Percentiles rank a stretch among this genome's conserved stretches.
Evolutionary conservation across 1,284 basidiomycete genomes (phyloP).

Genomic region (Apiotrichum porosum): DNA sequence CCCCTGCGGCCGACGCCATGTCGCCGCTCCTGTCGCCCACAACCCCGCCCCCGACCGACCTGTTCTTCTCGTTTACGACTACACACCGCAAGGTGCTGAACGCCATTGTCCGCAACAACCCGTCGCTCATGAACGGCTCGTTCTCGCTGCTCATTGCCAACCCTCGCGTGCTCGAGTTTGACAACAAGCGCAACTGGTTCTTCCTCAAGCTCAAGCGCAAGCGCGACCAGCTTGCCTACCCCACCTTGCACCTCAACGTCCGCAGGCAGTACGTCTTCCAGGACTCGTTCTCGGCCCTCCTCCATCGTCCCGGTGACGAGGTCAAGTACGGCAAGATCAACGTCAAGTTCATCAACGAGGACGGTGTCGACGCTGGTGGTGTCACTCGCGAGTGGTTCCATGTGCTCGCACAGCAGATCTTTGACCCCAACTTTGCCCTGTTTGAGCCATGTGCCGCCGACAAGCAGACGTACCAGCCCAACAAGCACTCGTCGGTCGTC

Average conservation of each 20-base stretch:
- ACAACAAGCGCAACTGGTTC: constrained; percentile 99
- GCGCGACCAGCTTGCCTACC: constrained; percentile 64
- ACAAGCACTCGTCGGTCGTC: constrained; percentile 76
- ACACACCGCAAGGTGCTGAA: constrained; percentile 92
- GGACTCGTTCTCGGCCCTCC: constrained; percentile 90
- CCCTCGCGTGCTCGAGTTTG: constrained; percentile 94
- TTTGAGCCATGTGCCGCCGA: constrained; percentile 97
- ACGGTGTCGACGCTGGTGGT: constrained; percentile 97
- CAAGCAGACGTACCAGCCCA: constrained; percentile 90
- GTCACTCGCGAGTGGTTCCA: constrained; percentile 99
- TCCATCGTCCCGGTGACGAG: constrained; percentile 86
- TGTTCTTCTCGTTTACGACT: constrained; percentile 92
- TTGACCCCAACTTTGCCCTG: constrained; percentile 92
- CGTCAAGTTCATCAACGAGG: constrained; percentile 94
- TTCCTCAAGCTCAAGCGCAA: constrained; percentile 91
- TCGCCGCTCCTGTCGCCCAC: constrained; percentile 54
- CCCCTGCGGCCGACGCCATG: constrained; percentile 37
- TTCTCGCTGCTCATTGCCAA: constrained; percentile 96
- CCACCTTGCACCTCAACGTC: constrained; percentile 84
- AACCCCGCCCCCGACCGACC: constrained; percentile 63
- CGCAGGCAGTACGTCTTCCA: constrained; percentile 92
- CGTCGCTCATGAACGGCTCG: constrained; percentile 94
- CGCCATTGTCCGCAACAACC: constrained; percentile 96
- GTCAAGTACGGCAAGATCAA: constrained; percentile 98
- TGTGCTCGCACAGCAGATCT: constrained; percentile 96